Base-by-base conservation (phyloP, 805 yeast species). In the Schwanniomyces yamadae region DNA sequence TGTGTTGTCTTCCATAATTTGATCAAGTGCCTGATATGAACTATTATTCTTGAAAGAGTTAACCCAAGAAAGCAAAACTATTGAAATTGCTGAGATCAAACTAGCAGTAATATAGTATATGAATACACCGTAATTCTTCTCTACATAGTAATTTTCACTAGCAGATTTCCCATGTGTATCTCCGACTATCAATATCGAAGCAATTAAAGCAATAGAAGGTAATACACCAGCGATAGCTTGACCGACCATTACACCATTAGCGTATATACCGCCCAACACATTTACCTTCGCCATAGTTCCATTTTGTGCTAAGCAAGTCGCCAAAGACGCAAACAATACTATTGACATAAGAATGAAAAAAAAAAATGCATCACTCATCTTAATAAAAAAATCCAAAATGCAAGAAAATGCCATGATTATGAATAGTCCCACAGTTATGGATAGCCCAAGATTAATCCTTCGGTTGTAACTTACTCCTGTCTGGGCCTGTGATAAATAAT, bases 171-270 rank as follows among this genome's bases (percentile, higher is more conserved):
- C 27, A 13, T 41, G 34, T n/a, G 46, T 49, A 4, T 62, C 68
- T 6, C 69, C 74, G 9, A 63, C 61, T 4, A 64, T 30, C 34
- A 75, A 50, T 17, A 77, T 78, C 8, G 84, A 75, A 8, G 73
- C 40, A 41, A 80, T 81, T 47, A 78, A 73, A 10, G 84, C 80
- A 13, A 84, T 54, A 0, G 96, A 80, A 2, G 99, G 98, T 23
- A 91, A 63, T 0, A 93, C 95, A 2, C 99, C 99, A 0, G 97
- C 88, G 12, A 91, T 66, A 0, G 95, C 96, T 58, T 91, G 96
- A 1, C 99, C 99, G 3, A 90, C 90, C 84, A 93, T 86, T 2
- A 84, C 84, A 0, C 85, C 95, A 52, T 93, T 96, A 8, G 95
- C 90, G 54, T 77, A 85, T 10, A 79, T 73, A 1, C 87, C 72